A percentile compares a stretch with the other conserved stretches of the same genome.
Conservation (phyloP, 2,329 filamentous ascomycete species). For the Monosporascus sp. region DNA sequence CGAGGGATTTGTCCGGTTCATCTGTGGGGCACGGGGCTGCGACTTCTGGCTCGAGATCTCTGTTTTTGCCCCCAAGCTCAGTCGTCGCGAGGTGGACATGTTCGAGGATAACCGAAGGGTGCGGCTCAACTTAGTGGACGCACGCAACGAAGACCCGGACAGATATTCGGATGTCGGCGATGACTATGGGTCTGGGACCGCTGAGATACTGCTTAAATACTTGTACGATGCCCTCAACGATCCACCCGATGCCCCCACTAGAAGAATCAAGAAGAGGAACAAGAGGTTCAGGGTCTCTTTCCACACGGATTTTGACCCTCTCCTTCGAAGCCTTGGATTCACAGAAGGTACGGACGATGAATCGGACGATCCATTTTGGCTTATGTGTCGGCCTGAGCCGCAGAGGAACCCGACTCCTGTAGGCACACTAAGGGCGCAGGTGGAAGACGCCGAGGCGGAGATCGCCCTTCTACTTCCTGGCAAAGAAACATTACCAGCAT, state of each 20-base stretch:
- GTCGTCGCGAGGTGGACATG: conserved; percentile 34
- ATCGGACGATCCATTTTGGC: conserved; percentile 35
- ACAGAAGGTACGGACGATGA: conserved; percentile 32
- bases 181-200: conserved; percentile 34
- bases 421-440: conserved; percentile 26
- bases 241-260: conserved; percentile 24
- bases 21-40: conserved; percentile 21
- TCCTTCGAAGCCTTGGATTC: conserved; percentile 48
- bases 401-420: conserved; percentile 30
- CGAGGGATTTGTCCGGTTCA: conserved; percentile 14
- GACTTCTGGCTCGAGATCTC: conserved; percentile 44
- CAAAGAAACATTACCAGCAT: conserved; percentile 12
- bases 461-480: conserved; percentile 10
- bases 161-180: conserved; percentile 41
- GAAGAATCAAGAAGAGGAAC: conserved; percentile 51
- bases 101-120: conserved; percentile 43
- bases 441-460: conserved; percentile 23
- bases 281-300: conserved; percentile 52
- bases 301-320: conserved; percentile 41
- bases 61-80: conserved; percentile 38
- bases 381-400: conserved; percentile 27
- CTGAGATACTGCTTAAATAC: conserved; percentile 45
- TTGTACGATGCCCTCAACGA: conserved; percentile 43
- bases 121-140: conserved; percentile 30
- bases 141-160: conserved; percentile 39